Conservation (phyloP, 176 grass and related monocot genomes). For the Pontederia crassipes region DNA sequence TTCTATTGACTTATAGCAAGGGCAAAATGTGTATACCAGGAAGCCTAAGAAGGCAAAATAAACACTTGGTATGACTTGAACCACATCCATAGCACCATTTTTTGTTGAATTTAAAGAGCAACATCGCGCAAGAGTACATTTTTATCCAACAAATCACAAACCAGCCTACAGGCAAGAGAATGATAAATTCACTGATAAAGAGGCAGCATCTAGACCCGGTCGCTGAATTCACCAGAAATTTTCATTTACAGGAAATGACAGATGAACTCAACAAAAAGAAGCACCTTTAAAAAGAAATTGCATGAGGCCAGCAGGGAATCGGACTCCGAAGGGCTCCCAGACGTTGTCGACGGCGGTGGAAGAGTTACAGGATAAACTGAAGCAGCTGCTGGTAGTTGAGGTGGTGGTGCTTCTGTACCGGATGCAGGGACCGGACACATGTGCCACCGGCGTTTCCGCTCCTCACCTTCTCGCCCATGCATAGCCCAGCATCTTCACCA, state of each 20-base stretch:
- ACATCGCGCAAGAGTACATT: no score
- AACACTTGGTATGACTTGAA: no score
- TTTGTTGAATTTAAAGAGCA: no score
- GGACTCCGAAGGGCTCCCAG: conserved; percentile 15
- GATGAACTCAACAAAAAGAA: conserved; percentile 23
- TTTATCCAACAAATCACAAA: no score
- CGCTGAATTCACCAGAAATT: neutral
- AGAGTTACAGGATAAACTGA: conserved; percentile 13
- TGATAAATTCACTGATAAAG: neutral
- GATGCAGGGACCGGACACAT: conserved; percentile 58
- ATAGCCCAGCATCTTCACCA: conserved; percentile 72
- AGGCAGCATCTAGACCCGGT: no score
- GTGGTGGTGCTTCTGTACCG: conserved; percentile 44
- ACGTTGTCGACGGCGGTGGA: conserved; percentile 18
- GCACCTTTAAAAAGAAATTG: conserved; percentile 73
- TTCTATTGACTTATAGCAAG: no score
- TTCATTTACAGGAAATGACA: conserved; percentile 9
- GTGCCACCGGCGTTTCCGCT: conserved; percentile 43
- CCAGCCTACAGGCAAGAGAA: neutral
- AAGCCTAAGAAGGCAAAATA: no score
- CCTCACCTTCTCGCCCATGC: conserved; percentile 64
- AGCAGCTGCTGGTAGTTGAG: conserved; percentile 6
- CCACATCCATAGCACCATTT: no score
- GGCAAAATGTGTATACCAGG: no score
- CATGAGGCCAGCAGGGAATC: conserved; percentile 27